Percentiles rank a stretch among this genome's conserved stretches.
phyloP scores from a whole-genome alignment of 1,284 basidiomycete genomes.

The Microbotryum scabiosae region DNA sequence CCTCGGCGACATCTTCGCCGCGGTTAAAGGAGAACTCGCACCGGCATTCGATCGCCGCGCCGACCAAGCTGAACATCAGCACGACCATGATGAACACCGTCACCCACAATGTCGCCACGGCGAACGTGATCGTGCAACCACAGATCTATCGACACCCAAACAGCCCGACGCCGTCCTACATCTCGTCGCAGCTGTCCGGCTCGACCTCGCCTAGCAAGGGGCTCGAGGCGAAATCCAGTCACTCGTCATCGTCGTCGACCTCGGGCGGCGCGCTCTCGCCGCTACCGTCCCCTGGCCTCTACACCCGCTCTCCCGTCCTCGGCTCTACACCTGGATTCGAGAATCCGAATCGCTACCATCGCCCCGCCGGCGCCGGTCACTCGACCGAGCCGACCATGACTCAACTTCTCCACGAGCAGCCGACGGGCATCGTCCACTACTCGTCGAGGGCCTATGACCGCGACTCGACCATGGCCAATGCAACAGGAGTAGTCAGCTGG shows the following conservation, averaged over 20 bases:
- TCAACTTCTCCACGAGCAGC: constrained; percentile 20
- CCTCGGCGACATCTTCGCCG: no score
- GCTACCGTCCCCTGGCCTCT: not conserved
- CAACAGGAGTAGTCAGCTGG: constrained; percentile 35
- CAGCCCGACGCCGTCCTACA: no score
- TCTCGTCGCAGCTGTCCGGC: no score
- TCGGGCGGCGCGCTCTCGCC: not conserved
- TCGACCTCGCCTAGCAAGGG: no score
- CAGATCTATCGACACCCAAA: no score
- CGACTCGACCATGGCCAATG: constrained; percentile 24
- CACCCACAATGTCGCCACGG: no score
- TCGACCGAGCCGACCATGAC: constrained; percentile 25
- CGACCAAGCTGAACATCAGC: no score
- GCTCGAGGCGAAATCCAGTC: not conserved
- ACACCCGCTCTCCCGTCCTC: not conserved
- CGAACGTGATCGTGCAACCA: no score
- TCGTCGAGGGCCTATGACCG: not conserved
- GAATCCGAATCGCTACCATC: constrained; percentile 14
- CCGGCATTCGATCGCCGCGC: no score
- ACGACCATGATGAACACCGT: no score
- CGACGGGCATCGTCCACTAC: constrained; percentile 3
- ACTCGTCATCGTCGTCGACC: not conserved
- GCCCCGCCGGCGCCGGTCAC: constrained; percentile 6
- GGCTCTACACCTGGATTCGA: not conserved
- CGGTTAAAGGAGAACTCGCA: no score